These are phyloP conservation scores for Ophiostoma australiae DNA, from an alignment of 2,329 filamentous ascomycete genomes.

Conservation along the genomic window DNA sequence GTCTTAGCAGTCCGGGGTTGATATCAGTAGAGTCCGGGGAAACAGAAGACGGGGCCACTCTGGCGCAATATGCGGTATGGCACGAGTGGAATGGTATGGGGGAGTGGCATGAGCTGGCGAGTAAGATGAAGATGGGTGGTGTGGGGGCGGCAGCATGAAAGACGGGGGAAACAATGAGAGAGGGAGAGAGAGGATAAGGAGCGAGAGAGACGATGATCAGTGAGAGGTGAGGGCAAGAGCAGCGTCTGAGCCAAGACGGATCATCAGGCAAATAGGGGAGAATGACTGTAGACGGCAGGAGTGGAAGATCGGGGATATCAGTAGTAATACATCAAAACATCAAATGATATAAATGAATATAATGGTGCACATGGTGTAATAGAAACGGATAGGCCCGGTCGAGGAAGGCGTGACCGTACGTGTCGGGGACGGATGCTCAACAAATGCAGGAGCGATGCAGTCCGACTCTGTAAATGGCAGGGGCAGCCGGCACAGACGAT, in stretches of 20 bases:
- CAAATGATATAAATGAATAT: background rate
- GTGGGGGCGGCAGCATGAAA: background rate
- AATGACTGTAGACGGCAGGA: background rate
- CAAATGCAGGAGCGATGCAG: constrained; percentile 10
- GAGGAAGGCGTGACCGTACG: background rate
- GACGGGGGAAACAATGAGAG: background rate
- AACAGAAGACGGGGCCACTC: background rate
- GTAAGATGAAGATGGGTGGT: constrained; percentile 5
- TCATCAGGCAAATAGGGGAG: background rate
- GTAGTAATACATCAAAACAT: background rate
- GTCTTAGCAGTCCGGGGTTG: background rate
- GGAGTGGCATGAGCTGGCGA: constrained; percentile 6
- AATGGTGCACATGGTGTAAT: background rate
- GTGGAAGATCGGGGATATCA: background rate
- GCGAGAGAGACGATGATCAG: constrained; percentile 1
- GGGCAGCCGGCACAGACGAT: background rate
- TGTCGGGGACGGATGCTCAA: background rate
- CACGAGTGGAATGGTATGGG: constrained; percentile 4
- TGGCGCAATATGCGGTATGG: constrained; percentile 3
- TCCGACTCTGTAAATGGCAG: constrained; percentile 5
- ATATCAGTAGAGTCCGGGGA: background rate
- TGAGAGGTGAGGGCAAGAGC: constrained; percentile 4
- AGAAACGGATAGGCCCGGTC: background rate
- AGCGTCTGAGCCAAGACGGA: constrained; percentile 8
- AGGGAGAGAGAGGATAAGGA: background rate